Evolutionary conservation across 768 basidiomycete genomes (phyloP).

Genomic region (Agrocybe pediades): DNA sequence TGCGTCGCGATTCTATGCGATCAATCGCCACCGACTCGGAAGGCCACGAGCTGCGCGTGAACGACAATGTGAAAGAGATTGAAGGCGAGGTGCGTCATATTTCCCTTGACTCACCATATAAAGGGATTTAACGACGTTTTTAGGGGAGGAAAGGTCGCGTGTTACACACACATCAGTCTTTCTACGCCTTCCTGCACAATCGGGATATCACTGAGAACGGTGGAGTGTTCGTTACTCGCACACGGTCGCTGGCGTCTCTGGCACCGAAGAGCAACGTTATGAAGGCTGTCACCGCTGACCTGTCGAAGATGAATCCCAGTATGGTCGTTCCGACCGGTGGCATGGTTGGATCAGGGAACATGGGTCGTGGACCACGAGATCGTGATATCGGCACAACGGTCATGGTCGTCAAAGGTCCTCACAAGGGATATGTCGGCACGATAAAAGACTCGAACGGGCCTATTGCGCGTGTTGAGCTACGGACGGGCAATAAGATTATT

Average conservation of each 20-base stretch:
- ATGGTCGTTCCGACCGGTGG: slow-evolving; percentile 65
- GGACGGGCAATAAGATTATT: slow-evolving; percentile 84
- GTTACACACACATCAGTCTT: slow-evolving; percentile 91
- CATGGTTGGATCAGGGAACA: slow-evolving; percentile 77
- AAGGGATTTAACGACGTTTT: no score
- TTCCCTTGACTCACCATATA: no score
- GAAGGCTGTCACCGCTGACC: slow-evolving; percentile 65
- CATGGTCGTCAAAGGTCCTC: slow-evolving; percentile 80
- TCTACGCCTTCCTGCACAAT: slow-evolving; percentile 93
- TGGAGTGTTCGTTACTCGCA: slow-evolving; percentile 92
- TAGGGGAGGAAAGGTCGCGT: slow-evolving; percentile 87
- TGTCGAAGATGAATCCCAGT: slow-evolving; percentile 92
- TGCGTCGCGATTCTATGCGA: slow-evolving; percentile 78
- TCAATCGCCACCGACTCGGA: slow-evolving; percentile 91
- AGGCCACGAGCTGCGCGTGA: slow-evolving; percentile 81
- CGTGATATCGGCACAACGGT: slow-evolving; percentile 81
- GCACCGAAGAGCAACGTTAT: slow-evolving; percentile 82
- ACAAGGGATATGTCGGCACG: slow-evolving; percentile 88
- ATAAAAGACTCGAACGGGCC: slow-evolving; percentile 95
- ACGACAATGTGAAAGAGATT: slow-evolving; percentile 91
- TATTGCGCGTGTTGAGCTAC: slow-evolving; percentile 88
- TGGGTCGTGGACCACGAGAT: slow-evolving; percentile 81
- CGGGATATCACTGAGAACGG: slow-evolving; percentile 89
- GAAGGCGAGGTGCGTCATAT: slow-evolving; percentile 78
- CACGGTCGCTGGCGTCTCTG: slow-evolving; percentile 78